Percentiles rank a stretch among this genome's conserved stretches.
Evolutionary conservation across 345 rosid species (phyloP).

Genomic region (Eucalyptus curtisii): DNA sequence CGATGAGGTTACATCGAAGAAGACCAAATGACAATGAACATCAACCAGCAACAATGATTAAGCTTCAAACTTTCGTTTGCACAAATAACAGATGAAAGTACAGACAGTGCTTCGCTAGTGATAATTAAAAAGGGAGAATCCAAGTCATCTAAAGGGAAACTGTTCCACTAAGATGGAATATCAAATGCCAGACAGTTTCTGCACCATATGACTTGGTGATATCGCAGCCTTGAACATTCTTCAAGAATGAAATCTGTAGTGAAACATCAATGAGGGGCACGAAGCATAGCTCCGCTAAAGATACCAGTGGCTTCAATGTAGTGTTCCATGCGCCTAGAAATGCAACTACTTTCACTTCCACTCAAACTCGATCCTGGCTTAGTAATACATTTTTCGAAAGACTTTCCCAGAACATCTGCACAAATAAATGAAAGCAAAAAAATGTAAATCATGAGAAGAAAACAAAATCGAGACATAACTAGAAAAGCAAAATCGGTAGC

Average conservation of each 20-base stretch:
- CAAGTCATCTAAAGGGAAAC: background rate
- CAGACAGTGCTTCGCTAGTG: background rate
- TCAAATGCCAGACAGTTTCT: background rate
- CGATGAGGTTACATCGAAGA: background rate
- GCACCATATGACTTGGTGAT: background rate
- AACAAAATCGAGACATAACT: background rate
- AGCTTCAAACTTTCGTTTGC: background rate
- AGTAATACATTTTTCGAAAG: constrained; percentile 71
- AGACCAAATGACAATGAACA: background rate
- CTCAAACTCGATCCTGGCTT: constrained; percentile 87
- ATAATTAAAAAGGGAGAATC: background rate
- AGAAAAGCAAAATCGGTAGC: background rate
- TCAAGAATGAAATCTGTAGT: background rate
- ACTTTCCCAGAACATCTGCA: constrained; percentile 55
- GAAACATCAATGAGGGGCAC: constrained; percentile 18
- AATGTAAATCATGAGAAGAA: background rate
- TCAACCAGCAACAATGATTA: background rate
- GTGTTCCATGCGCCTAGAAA: constrained; percentile 87
- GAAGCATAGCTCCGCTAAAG: constrained; percentile 50
- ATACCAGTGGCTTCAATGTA: constrained; percentile 87
- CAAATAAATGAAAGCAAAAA: background rate
- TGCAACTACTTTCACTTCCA: constrained; percentile 89
- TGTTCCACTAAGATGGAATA: background rate
- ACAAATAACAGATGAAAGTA: background rate
- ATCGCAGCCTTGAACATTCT: background rate